Conservation (phyloP, 2,329 filamentous ascomycete species). For the Neocatenulostroma microsporum region DNA sequence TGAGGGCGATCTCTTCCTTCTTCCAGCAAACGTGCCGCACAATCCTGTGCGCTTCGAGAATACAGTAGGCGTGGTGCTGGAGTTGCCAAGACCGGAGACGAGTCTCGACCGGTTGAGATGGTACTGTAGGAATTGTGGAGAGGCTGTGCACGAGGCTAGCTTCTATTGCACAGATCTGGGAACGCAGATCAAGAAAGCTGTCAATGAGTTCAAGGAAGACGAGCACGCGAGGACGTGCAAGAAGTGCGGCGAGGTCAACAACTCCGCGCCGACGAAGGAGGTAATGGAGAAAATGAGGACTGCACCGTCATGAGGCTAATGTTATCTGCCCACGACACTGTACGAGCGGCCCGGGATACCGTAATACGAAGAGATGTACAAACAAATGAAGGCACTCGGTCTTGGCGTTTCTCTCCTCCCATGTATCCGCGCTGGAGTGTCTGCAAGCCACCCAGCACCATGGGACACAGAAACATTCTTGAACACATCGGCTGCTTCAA, state of each 20-base stretch:
- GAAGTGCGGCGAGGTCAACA: constrained; percentile 67
- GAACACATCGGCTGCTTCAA: no score
- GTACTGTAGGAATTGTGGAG: constrained; percentile 71
- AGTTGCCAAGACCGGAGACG: constrained; percentile 66
- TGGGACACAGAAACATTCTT: no score
- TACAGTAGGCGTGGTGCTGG: constrained; percentile 88
- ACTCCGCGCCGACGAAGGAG: constrained; percentile 52
- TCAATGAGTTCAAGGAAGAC: constrained; percentile 69
- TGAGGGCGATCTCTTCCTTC: constrained; percentile 88
- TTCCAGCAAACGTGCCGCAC: constrained; percentile 91
- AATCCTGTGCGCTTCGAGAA: constrained; percentile 89
- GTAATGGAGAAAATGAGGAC: constrained; percentile 29
- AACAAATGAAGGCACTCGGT: no score
- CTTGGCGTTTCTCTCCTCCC: no score
- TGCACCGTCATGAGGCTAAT: constrained; percentile 2
- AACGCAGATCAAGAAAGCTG: constrained; percentile 87
- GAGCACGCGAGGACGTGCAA: constrained; percentile 65
- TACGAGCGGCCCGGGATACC: no score
- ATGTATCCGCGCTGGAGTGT: no score
- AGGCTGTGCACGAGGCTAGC: constrained; percentile 71
- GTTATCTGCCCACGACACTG: background rate
- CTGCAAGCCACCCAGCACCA: no score
- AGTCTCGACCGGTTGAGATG: constrained; percentile 75
- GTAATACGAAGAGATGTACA: no score
- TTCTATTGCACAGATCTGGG: constrained; percentile 89